These are phyloP conservation scores for Chernovozyma aurita DNA, from an alignment of 1,139 yeast genomes.

Conservation along the genomic window DNA sequence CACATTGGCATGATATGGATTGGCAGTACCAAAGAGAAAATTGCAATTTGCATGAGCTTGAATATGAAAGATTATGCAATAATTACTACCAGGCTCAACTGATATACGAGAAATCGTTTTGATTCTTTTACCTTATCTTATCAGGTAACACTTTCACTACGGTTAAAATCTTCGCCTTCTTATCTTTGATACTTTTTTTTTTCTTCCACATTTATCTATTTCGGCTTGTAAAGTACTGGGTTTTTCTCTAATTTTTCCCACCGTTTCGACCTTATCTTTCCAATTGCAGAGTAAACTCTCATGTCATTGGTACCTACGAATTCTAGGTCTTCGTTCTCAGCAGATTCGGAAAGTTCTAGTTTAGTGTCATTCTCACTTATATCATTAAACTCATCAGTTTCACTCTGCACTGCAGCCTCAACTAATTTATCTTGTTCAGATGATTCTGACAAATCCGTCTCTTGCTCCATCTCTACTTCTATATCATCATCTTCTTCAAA, in stretches of 20 bases:
- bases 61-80: too few species aligned
- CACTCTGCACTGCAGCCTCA: background rate
- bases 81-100: too few species aligned
- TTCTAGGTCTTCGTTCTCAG: conserved; percentile 4
- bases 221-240: conserved; percentile 17
- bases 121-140: too few species aligned
- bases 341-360: background rate
- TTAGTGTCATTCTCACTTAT: background rate
- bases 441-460: background rate
- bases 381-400: conserved; percentile 1
- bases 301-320: conserved; percentile 11
- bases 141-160: too few species aligned
- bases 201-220: background rate
- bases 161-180: too few species aligned
- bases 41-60: too few species aligned
- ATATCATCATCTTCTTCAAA: background rate
- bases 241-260: conserved; percentile 23
- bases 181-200: background rate
- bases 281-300: conserved; percentile 24
- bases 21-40: too few species aligned
- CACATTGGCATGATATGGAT: too few species aligned
- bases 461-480: background rate
- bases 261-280: conserved; percentile 20
- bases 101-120: too few species aligned
- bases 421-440: background rate